Evolutionary conservation across 2,329 filamentous ascomycete species (phyloP), one percentile per base, ranked within the genome.

Genomic region (Stemphylium lycopersici): DNA sequence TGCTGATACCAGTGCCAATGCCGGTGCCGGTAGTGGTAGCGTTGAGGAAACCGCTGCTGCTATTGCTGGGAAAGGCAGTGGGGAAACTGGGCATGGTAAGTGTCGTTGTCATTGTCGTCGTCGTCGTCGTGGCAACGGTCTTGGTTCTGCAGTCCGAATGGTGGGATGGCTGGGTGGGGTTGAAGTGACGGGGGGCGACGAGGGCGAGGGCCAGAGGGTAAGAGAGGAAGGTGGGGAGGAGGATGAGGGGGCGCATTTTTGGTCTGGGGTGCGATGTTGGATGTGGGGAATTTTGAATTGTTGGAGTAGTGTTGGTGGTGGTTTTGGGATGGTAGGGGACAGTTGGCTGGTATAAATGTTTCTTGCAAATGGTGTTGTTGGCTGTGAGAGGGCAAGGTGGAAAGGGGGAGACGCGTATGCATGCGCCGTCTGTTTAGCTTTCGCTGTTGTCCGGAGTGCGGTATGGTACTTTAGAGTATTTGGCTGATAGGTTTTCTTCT

Each of bases 1-100:
- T 20, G 20, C n/a, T n/a, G n/a, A n/a, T n/a, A 6, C 16, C 49
- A 12, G 16, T 16, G 33, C 24, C 24, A 11, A 34, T 42, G 8
- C 8, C 26, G 8, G 39, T 18, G n/a, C 24, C n/a, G 1, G 48
- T 52, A 2, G 39, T 26, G 1, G 44, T 41, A 7, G 8, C 7
- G 8, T 33, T 38, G 2, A 24, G 6, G 22, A 24, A 24, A 24
- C 22, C 6, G 22, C 22, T 24, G 22, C 22, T 24, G 22, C 22
- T 24, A 6, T 24, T 24, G 6, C 22, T 6, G 5, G 22, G 22
- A 6, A 24, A 24, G 6, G 18, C 20, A 2, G 38, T 26, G 6
- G 47, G 47, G 22, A 48, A 40, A 5, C 39, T 18, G 6, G 42
- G 34, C 0, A 41, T 20, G 6, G 53, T 56, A 2, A 53, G 29